These are phyloP conservation scores for Zasmidium cellare DNA, from an alignment of 2,329 filamentous ascomycete genomes.

Conservation along the genomic window DNA sequence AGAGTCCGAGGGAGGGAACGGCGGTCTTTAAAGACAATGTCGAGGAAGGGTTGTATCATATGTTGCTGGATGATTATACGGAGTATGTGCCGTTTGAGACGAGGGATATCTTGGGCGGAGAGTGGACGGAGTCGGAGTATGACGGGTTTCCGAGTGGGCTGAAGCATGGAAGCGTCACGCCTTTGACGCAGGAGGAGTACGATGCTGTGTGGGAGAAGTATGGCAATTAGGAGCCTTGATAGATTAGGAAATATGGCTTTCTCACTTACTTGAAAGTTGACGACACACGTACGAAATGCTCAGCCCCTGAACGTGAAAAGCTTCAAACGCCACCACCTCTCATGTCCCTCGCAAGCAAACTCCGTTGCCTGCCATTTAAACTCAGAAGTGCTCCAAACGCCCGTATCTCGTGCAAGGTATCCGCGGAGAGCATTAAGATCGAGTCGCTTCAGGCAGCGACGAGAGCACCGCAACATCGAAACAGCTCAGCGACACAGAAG, in stretches of 20 bases:
- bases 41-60: constrained; percentile 36
- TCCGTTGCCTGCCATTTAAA: too few species aligned
- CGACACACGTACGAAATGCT: too few species aligned
- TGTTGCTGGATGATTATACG: constrained; percentile 56
- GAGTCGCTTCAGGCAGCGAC: too few species aligned
- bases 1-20: constrained; percentile 35
- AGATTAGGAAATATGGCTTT: neutral
- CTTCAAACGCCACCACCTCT: too few species aligned
- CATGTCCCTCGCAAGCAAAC: too few species aligned
- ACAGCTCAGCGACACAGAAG: too few species aligned
- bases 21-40: constrained; percentile 45
- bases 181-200: constrained; percentile 47
- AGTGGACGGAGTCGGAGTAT: constrained; percentile 48
- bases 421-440: too few species aligned
- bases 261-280: too few species aligned
- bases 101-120: constrained; percentile 45
- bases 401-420: too few species aligned
- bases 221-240: neutral
- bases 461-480: too few species aligned
- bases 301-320: too few species aligned
- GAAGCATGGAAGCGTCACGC: constrained; percentile 55
- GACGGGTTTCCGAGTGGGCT: constrained; percentile 48
- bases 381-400: too few species aligned
- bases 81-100: constrained; percentile 46
- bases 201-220: constrained; percentile 38